Evolutionary conservation across 2,329 filamentous ascomycete species (phyloP).

Genomic region (Epichloe sp.): DNA sequence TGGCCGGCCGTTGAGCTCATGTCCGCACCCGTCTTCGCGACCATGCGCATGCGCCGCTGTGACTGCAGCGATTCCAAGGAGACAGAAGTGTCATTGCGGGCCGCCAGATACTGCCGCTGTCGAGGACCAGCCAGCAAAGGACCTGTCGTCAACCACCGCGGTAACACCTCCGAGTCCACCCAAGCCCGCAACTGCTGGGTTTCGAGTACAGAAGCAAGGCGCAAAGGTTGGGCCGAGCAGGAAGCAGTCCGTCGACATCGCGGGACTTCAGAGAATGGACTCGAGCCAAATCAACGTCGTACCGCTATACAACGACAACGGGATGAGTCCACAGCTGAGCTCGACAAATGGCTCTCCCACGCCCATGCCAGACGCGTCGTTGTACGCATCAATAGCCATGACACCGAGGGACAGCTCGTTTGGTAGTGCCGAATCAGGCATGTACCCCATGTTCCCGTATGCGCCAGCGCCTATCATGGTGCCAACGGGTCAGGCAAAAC

Average conservation of each 20-base stretch:
- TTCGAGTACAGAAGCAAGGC: constrained; percentile 33
- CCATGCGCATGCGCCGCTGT: constrained; percentile 49
- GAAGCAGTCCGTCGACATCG: constrained; percentile 37
- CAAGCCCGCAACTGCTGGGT: constrained; percentile 19
- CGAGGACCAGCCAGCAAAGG: constrained; percentile 12
- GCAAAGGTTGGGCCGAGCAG: constrained; percentile 22
- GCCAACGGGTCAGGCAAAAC: constrained; percentile 8
- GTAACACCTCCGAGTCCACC: constrained; percentile 18
- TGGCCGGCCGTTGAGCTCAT: constrained; percentile 55
- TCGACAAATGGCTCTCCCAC: constrained; percentile 10
- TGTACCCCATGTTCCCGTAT: constrained; percentile 21
- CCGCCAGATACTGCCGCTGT: constrained; percentile 14
- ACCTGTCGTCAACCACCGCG: constrained; percentile 10
- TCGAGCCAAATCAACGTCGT: constrained; percentile 37
- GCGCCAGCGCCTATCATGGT: constrained; percentile 15
- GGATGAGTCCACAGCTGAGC: constrained; percentile 12
- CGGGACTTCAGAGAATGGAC: constrained; percentile 38
- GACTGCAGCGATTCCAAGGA: constrained; percentile 50
- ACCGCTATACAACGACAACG: constrained; percentile 17
- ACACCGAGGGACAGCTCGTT: constrained; percentile 14
- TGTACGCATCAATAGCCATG: constrained; percentile 18
- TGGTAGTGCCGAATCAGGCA: constrained; percentile 10
- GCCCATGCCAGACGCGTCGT: constrained; percentile 11
- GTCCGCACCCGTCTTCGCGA: constrained; percentile 50
- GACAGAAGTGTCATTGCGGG: constrained; percentile 42